Evolutionary conservation across 768 basidiomycete species (phyloP), one percentile per base, ranked within the genome.

Genomic region (Lactarius quietus): DNA sequence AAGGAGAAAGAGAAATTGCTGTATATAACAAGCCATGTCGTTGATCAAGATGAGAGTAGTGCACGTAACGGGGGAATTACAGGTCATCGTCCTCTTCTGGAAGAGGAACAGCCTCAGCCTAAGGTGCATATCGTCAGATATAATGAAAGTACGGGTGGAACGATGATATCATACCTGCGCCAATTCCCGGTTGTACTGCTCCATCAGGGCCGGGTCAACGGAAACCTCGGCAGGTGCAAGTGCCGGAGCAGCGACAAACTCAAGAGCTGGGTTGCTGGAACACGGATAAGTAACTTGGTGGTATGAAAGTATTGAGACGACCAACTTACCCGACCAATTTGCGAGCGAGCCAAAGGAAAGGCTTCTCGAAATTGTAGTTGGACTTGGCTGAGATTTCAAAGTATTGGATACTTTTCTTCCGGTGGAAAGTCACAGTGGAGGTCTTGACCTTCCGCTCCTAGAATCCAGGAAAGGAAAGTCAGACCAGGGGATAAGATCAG

Each of bases 371-470:
- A 84, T 99, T 99, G 79, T 98, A 99, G 84, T 99, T 99, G 54
- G 95, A 98, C 80, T 99, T 99, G 61, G 97, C 97, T 0, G 97
- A 98, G 71, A 99, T 98, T 75, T 99, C 97, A 76, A 95, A 99
- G 83, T 99, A 99, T 76, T 98, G 97, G 59, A 99, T 85, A 80
- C 96, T 98, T 86, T 99, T 99, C 92, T 99, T 99, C 76, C 97
- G 86, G 84, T 98, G 97, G 89, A 99, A 99, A 53, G 97, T 99
- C 67, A 99, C 97, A 51, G 90, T 87, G 58, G 93, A 93, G 28
- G 96, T 98, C 85, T 98, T 99, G 71, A 99, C 97, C 86, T 99
- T 99, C 68, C 97, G 94, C 80, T 99, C 97, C 96, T 98, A 73
- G 6, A 10, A 59, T 48, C 41, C 65, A 69, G 56, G 60, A 59